These are phyloP conservation scores for Myxozyma mucilagina DNA, from an alignment of 805 yeast genomes.

Conservation along the genomic window DNA sequence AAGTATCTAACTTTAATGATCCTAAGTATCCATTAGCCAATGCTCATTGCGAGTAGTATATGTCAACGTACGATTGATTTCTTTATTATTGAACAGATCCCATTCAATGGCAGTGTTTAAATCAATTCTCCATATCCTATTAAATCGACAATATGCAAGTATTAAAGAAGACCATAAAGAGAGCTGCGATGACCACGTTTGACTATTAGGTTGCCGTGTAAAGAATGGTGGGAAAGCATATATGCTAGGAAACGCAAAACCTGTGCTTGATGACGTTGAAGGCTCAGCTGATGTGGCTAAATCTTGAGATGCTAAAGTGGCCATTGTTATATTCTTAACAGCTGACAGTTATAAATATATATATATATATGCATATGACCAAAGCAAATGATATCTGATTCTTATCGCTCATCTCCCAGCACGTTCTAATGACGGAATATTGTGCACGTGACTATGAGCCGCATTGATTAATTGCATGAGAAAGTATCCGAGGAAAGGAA, in stretches of 20 bases:
- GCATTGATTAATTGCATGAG: background rate
- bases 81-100: conserved; percentile 38
- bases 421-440: background rate
- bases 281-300: background rate
- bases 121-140: conserved; percentile 57
- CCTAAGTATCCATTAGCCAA: conserved; percentile 54
- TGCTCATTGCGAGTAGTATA: background rate
- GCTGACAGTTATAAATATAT: background rate
- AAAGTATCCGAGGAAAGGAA: background rate
- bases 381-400: background rate
- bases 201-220: conserved; percentile 82
- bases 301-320: background rate
- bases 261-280: background rate
- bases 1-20: conserved; percentile 54
- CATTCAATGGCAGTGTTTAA: conserved; percentile 36
- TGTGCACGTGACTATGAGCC: background rate
- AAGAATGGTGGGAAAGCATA: conserved; percentile 87
- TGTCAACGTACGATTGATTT: conserved; percentile 38
- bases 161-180: conserved; percentile 74
- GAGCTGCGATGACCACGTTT: conserved; percentile 74
- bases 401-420: background rate
- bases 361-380: background rate
- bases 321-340: background rate
- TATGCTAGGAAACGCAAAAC: conserved; percentile 50
- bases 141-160: conserved; percentile 57